Base-by-base conservation (phyloP, 1,284 basidiomycete species). In the Tetrapyrgos nigripes region DNA sequence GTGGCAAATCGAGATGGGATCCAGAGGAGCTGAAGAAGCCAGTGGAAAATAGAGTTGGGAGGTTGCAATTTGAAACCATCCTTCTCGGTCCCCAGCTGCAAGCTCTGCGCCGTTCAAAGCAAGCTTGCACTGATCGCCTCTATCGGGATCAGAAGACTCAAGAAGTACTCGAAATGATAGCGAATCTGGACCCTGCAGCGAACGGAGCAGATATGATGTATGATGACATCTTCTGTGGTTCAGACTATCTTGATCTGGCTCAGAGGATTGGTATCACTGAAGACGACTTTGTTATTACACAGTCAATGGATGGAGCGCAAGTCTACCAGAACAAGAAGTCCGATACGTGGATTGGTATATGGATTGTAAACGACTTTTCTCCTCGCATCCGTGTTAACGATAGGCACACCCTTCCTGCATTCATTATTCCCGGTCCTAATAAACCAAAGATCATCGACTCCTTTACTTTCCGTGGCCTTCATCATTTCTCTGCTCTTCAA, bases 81-180 rank as follows among this genome's bases (percentile, higher is more conserved):
- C 77, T 70, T 1, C 49, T 79, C 45, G 75, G 72, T 0, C 76
- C 75, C 11, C 71, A 73, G 56, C 52, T 80, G 1, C 74, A 78
- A 49, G 74, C 74, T 0, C 53, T 73, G 2, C 70, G 60, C 33
- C 58, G 67, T 8, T 55, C 57, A 37, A 55, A 60, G 0, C 62
- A 75, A 8, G 64, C 58, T 6, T 70, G 73, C 1, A 10, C 60
- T 2, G 52, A 51, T 3, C 69, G 76, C 63, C 21, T 37, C 10
- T 74, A 78, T 51, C 64, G 65, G 3, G 29, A 57, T 23, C 14
- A 51, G 0, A 65, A 49, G 17, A 31, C 53, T 17, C 26, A 48
- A n/a, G 43, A 35, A 4, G 33, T 47, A 23, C 55, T 28, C 60
- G 64, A 44, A 64, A 64, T 59, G n/a, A n/a, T n/a, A n/a, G n/a